Percentiles rank a stretch among this genome's conserved stretches.
Evolutionary conservation across 352 stramenopile genomes (phyloP).

Genomic region (Pythium volutum): DNA sequence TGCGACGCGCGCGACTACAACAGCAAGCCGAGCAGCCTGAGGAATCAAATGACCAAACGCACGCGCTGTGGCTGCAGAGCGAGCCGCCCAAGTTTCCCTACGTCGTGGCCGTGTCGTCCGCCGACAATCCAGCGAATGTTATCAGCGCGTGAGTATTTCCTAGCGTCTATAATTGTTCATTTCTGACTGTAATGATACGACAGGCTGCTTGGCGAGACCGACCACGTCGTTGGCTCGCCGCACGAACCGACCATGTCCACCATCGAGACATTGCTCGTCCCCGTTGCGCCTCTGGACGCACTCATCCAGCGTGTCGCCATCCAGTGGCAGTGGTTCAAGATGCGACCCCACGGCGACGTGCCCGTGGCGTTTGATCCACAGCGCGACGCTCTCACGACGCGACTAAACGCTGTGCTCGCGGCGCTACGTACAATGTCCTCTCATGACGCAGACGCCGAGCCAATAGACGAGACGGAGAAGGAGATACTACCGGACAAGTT

Average conservation of each 20-base stretch:
- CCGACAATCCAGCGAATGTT: conserved; percentile 36
- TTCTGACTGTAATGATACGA: background rate
- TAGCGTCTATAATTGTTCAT: background rate
- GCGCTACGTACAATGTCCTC: conserved; percentile 1
- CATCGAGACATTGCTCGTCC: conserved; percentile 29
- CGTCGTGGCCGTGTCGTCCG: conserved; percentile 50
- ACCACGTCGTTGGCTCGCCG: conserved; percentile 30
- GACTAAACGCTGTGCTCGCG: conserved; percentile 10
- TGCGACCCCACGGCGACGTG: conserved; percentile 37
- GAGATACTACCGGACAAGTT: conserved; percentile 8
- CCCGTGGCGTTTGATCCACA: conserved; percentile 32
- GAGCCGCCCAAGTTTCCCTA: conserved; percentile 65
- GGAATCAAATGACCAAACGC: background rate
- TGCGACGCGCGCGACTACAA: background rate
- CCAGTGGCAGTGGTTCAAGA: conserved; percentile 45
- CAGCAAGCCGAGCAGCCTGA: background rate
- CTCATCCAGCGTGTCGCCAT: conserved; percentile 28
- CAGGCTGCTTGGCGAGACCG: conserved; percentile 8
- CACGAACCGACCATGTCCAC: conserved; percentile 34
- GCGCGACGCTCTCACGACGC: conserved; percentile 8
- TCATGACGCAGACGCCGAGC: background rate
- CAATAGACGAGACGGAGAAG: background rate
- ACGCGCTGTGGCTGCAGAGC: conserved; percentile 41
- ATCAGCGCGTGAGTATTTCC: conserved; percentile 13
- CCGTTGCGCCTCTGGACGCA: conserved; percentile 24